These are phyloP conservation scores for Pleomassaria siparia DNA, from an alignment of 2,329 filamentous ascomycete species.

Conservation along the genomic window DNA sequence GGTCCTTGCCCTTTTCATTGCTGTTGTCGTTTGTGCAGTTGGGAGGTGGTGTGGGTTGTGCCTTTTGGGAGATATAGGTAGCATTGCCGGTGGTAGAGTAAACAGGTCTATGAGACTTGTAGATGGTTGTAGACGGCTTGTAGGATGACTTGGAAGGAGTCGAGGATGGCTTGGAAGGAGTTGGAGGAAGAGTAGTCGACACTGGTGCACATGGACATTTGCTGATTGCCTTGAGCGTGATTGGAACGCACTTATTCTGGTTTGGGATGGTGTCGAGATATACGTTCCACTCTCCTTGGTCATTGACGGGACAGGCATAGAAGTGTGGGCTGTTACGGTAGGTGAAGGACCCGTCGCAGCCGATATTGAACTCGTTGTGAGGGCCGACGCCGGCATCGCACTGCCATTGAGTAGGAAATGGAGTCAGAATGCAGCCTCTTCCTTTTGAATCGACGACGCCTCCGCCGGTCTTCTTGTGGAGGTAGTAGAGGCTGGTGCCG, in stretches of 20 bases:
- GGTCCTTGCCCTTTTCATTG: background rate
- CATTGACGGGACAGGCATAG: conserved; percentile 62
- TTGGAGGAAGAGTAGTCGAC: background rate
- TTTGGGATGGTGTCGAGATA: conserved; percentile 49
- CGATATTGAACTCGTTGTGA: conserved; percentile 57
- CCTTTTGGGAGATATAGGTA: background rate
- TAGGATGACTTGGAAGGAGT: background rate
- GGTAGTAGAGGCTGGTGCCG: conserved; percentile 36
- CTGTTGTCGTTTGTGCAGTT: background rate
- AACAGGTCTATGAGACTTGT: too few relatives aligned
- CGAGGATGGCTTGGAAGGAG: background rate
- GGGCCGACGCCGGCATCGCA: conserved; percentile 58
- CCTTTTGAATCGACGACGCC: conserved; percentile 54
- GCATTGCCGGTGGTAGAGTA: background rate
- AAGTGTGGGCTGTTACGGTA: conserved; percentile 58
- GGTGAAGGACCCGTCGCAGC: conserved; percentile 54
- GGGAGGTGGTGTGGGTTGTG: background rate
- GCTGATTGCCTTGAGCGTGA: conserved; percentile 45
- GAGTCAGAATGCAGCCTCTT: conserved; percentile 65
- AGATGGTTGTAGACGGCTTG: too few relatives aligned
- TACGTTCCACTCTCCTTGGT: conserved; percentile 57
- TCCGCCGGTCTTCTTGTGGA: conserved; percentile 56
- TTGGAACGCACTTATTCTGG: conserved; percentile 53
- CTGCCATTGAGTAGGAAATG: conserved; percentile 61
- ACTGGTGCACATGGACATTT: background rate